Conservation (phyloP, 495 filamentous ascomycete species). For the Hypoxylon fragiforme region DNA sequence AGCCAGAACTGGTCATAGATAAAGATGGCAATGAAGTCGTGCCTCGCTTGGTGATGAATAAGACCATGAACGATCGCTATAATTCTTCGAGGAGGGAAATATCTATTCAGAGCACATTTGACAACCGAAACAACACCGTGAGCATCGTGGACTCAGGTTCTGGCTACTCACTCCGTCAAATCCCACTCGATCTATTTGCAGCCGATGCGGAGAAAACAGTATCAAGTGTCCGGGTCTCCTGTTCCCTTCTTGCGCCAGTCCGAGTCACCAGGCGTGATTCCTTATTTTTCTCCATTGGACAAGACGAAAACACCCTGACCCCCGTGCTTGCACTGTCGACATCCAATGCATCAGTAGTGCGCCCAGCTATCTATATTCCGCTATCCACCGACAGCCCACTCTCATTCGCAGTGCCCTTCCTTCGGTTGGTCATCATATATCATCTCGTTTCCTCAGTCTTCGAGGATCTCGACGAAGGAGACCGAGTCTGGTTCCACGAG, state of each 20-base stretch:
- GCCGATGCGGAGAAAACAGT: neutral
- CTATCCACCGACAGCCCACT: neutral
- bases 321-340: neutral
- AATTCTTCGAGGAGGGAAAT: constrained; percentile 40
- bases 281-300: constrained; percentile 7
- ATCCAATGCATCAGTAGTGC: neutral
- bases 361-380: neutral
- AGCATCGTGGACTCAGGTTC: neutral
- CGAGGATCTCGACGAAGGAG: neutral
- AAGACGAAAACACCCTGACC: neutral
- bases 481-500: neutral
- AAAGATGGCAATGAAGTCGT: constrained; percentile 12
- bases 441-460: neutral
- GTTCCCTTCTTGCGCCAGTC: constrained; percentile 1
- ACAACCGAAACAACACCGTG: neutral
- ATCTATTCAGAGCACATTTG: neutral
- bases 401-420: neutral
- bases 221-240: neutral
- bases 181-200: neutral
- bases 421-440: neutral
- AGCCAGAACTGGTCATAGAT: constrained; percentile 7
- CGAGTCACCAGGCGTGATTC: neutral
- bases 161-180: neutral
- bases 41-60: constrained; percentile 37
- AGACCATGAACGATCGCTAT: constrained; percentile 41